phyloP scores from a whole-genome alignment of 225 moss, liverwort and hornwort species.

The Rhytidiadelphus loreus region DNA sequence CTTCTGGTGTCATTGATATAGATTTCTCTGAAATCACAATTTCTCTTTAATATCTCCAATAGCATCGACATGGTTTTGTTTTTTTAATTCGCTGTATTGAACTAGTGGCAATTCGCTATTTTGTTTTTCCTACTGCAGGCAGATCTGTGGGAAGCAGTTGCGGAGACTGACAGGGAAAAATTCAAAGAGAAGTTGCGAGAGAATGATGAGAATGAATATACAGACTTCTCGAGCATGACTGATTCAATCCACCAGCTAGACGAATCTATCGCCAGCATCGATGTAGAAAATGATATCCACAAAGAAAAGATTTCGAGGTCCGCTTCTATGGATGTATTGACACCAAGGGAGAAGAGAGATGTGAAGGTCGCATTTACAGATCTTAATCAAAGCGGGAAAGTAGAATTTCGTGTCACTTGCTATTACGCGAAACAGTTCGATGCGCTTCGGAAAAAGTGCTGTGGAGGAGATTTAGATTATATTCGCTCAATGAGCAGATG shows the following conservation, averaged over 20 bases:
- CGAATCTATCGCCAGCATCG: conserved; percentile 18
- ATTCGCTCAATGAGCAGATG: conserved; percentile 86
- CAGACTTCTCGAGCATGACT: conserved; percentile 10
- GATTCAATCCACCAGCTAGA: conserved; percentile 25
- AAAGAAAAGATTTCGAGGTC: conserved; percentile 17
- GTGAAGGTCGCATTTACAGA: conserved; percentile 62
- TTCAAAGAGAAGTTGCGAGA: conserved; percentile 44
- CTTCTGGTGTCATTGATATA: not conserved
- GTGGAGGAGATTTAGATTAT: conserved; percentile 65
- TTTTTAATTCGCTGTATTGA: not conserved
- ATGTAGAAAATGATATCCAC: conserved; percentile 21
- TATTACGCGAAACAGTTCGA: conserved; percentile 89
- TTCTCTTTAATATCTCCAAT: not conserved
- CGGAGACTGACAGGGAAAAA: conserved; percentile 55
- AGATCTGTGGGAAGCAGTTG: conserved; percentile 34
- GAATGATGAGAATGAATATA: conserved; percentile 23
- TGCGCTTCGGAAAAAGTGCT: conserved; percentile 76
- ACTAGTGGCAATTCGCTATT: not conserved
- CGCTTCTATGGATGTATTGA: conserved; percentile 24
- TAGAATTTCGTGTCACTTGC: conserved; percentile 75
- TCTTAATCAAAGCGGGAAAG: conserved; percentile 39
- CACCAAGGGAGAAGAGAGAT: conserved; percentile 20
- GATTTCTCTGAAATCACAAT: not conserved
- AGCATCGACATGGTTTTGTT: not conserved
- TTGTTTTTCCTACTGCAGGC: conserved; percentile 9